Evolutionary conservation across 768 basidiomycete genomes (phyloP).

Genomic region (Hericium alpestre): DNA sequence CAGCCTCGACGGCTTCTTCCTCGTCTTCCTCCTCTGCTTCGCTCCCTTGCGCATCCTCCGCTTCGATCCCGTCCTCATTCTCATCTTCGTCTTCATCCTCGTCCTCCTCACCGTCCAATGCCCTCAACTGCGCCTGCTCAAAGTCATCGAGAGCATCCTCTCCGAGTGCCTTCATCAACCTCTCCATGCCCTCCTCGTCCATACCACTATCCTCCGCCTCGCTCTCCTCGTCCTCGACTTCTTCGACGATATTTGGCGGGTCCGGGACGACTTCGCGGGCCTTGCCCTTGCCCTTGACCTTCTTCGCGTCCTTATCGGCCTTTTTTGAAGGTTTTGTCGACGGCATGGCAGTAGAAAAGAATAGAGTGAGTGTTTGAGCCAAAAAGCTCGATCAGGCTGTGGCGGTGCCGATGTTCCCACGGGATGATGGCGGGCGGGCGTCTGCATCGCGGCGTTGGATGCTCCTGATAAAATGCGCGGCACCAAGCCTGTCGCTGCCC

Average conservation of each 20-base stretch:
- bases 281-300: neutral
- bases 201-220: slow-evolving; percentile 30
- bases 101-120: slow-evolving; percentile 14
- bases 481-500: neutral
- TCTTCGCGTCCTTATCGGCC: neutral
- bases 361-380: neutral
- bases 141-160: slow-evolving; percentile 60
- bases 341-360: neutral
- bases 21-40: slow-evolving; percentile 29
- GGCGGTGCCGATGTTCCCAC: neutral
- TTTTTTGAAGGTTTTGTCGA: slow-evolving; percentile 2
- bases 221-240: slow-evolving; percentile 2
- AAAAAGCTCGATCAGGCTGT: neutral
- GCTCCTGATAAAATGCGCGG: neutral
- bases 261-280: neutral
- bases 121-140: slow-evolving; percentile 43
- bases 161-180: slow-evolving; percentile 45
- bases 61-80: slow-evolving; percentile 14
- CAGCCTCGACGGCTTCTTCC: slow-evolving; percentile 18
- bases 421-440: neutral
- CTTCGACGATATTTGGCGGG: neutral
- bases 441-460: neutral
- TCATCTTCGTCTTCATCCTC: slow-evolving; percentile 9
- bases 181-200: slow-evolving; percentile 47
- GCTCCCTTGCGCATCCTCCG: slow-evolving; percentile 11